These are phyloP conservation scores for Excoecaria agallocha DNA, from an alignment of 345 rosid genomes.

Conservation along the genomic window DNA sequence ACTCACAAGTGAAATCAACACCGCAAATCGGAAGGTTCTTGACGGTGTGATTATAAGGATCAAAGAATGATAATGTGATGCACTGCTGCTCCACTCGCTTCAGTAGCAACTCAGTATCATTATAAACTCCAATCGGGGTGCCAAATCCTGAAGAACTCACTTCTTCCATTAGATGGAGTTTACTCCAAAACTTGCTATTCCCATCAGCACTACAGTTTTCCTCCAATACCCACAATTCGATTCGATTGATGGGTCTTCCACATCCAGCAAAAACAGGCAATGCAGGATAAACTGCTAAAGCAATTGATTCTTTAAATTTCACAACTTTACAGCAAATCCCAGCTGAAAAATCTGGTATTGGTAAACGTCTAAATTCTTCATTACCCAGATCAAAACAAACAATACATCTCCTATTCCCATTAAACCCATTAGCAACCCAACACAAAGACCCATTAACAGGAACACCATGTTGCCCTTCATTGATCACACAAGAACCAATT, in stretches of 20 bases:
- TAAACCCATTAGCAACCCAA: constrained; percentile 24
- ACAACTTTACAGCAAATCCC: constrained; percentile 18
- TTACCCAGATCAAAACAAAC: constrained; percentile 29
- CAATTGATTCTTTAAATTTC: constrained; percentile 25
- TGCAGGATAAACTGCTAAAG: constrained; percentile 23
- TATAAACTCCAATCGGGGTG: constrained; percentile 25
- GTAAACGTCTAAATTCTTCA: constrained; percentile 18
- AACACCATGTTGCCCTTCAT: constrained; percentile 9
- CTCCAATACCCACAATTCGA: constrained; percentile 27
- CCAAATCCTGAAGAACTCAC: background rate
- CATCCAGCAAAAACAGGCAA: constrained; percentile 16
- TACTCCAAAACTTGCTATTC: constrained; percentile 12
- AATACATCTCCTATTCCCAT: constrained; percentile 9
- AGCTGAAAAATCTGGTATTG: constrained; percentile 2
- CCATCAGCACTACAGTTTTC: constrained; percentile 7
- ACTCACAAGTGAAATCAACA: constrained; percentile 18
- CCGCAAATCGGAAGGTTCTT: constrained; percentile 9
- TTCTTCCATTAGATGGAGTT: background rate
- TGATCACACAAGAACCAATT: constrained; percentile 14
- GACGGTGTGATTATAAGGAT: background rate
- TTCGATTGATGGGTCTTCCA: constrained; percentile 1
- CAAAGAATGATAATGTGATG: constrained; percentile 1
- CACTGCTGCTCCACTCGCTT: constrained; percentile 7
- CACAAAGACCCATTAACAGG: constrained; percentile 12
- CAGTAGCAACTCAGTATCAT: constrained; percentile 27